These are phyloP conservation scores for Rhizopus arrhizus DNA, from an alignment of 371 early-diverging fungal species.

Conservation along the genomic window DNA sequence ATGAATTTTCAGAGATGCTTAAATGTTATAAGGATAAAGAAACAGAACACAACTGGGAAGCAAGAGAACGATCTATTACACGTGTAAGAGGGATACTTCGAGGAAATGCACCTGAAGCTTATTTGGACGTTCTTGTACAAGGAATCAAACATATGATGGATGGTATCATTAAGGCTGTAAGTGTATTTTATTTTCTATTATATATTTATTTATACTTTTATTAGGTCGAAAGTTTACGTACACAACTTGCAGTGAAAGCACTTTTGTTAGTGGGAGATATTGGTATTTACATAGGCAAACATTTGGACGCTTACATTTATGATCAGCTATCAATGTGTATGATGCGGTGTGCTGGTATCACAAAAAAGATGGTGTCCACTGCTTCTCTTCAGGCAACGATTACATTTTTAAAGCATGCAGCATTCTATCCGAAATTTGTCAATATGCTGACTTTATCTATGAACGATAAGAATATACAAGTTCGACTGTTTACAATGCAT, in stretches of 20 bases:
- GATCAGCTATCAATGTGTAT: conserved; percentile 44
- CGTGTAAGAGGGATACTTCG: conserved; percentile 39
- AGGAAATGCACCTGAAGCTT: conserved; percentile 47
- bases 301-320: conserved; percentile 43
- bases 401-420: conserved; percentile 38
- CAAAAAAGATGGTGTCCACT: conserved; percentile 47
- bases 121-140: conserved; percentile 34
- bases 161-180: conserved; percentile 52
- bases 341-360: conserved; percentile 39
- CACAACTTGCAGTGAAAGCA: conserved; percentile 47
- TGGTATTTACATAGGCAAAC: conserved; percentile 38
- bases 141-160: conserved; percentile 47
- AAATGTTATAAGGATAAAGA: conserved; percentile 34
- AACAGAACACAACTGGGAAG: conserved; percentile 44
- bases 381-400: conserved; percentile 35
- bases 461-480: conserved; percentile 53
- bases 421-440: conserved; percentile 42
- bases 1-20: conserved; percentile 24
- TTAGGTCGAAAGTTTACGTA: conserved; percentile 52
- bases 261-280: conserved; percentile 42
- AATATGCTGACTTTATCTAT: conserved; percentile 38
- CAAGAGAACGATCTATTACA: conserved; percentile 28
- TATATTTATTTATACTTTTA: neutral
- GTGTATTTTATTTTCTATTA: conserved; percentile 6
- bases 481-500: conserved; percentile 36